Conservation (phyloP, 768 basidiomycete species). For the Pisolithus microcarpus region DNA sequence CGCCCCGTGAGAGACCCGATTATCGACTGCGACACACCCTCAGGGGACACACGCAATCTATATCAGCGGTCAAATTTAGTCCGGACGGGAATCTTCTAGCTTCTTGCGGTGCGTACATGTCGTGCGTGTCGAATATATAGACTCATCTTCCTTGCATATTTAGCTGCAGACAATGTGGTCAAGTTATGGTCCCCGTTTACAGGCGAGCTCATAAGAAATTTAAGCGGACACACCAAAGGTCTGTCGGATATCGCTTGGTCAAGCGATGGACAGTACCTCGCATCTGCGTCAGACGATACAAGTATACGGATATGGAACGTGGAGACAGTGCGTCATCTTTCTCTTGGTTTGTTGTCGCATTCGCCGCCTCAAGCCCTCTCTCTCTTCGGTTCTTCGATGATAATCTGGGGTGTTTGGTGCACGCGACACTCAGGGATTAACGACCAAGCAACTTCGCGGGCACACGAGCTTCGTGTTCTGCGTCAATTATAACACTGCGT, state of each 20-base stretch:
- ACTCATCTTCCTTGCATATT: not conserved
- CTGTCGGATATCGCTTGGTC: constrained; percentile 90
- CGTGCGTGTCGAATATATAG: no score
- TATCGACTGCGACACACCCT: constrained; percentile 65
- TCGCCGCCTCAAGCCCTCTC: not conserved
- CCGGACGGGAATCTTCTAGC: constrained; percentile 80
- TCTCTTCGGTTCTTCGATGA: no score
- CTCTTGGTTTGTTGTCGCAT: not conserved
- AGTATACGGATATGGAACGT: constrained; percentile 88
- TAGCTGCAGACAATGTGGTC: constrained; percentile 70
- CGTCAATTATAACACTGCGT: constrained; percentile 82
- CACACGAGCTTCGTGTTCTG: constrained; percentile 90
- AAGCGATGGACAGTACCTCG: constrained; percentile 70
- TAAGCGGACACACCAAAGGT: constrained; percentile 72
- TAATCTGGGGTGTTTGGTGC: no score
- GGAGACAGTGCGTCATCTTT: constrained; percentile 50
- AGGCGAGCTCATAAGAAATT: constrained; percentile 66
- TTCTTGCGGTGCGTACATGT: constrained; percentile 64
- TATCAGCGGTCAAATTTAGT: constrained; percentile 89
- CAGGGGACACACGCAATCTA: constrained; percentile 71
- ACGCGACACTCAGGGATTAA: constrained; percentile 46
- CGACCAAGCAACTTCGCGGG: constrained; percentile 64
- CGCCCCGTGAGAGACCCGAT: constrained; percentile 45
- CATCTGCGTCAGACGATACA: constrained; percentile 89
- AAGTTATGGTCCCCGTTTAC: constrained; percentile 83